Conservation (phyloP, 2,329 filamentous ascomycete species). For the Talaromyces sp. region DNA sequence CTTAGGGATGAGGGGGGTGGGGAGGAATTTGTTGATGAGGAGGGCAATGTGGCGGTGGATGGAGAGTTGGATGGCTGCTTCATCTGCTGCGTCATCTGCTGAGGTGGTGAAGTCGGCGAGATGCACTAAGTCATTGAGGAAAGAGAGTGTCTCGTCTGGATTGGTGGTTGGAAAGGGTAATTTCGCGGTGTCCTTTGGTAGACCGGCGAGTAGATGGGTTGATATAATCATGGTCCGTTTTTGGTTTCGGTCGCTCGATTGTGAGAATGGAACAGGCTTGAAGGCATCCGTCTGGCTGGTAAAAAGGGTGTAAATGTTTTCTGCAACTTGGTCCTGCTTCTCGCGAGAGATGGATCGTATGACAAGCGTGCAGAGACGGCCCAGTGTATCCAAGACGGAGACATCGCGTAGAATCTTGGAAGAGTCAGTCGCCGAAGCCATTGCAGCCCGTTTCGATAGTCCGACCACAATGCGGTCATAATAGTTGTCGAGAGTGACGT, state of each 20-base stretch:
- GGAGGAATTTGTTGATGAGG: constrained; percentile 41
- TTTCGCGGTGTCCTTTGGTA: constrained; percentile 38
- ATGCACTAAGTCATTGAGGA: constrained; percentile 37
- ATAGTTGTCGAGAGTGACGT: constrained; percentile 45
- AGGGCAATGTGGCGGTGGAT: constrained; percentile 43
- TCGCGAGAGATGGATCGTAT: constrained; percentile 52
- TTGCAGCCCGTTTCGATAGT: constrained; percentile 40
- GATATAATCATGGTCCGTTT: constrained; percentile 53
- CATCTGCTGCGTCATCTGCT: background rate
- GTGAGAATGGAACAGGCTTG: constrained; percentile 33
- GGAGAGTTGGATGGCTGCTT: constrained; percentile 38
- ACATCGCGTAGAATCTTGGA: constrained; percentile 48
- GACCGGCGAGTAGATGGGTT: constrained; percentile 54
- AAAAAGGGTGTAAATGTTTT: constrained; percentile 55
- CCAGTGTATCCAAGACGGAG: constrained; percentile 56
- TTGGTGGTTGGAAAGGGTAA: constrained; percentile 30
- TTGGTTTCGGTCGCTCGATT: constrained; percentile 31
- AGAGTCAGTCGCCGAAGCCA: constrained; percentile 31
- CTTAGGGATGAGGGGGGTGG: constrained; percentile 30
- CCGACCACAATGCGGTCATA: constrained; percentile 51
- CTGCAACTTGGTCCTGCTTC: constrained; percentile 50
- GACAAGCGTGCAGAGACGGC: constrained; percentile 58
- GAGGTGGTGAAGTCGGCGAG: constrained; percentile 29
- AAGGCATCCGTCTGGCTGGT: constrained; percentile 33
- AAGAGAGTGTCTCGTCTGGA: constrained; percentile 28